Conservation (phyloP, 2,329 filamentous ascomycete genomes). For the Aphanocladium album region DNA sequence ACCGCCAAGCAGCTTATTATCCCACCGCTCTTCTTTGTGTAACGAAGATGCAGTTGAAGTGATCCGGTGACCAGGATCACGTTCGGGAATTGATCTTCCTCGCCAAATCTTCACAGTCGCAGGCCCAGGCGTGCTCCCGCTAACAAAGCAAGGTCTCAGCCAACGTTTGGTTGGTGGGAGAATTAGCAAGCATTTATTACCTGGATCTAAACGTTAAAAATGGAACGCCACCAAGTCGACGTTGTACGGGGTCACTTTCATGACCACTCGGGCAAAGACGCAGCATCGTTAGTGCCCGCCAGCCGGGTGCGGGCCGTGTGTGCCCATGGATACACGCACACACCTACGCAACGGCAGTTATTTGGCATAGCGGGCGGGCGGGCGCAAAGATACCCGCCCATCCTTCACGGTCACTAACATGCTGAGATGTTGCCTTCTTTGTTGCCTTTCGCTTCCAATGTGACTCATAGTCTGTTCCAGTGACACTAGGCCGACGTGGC, state of each 20-base stretch:
- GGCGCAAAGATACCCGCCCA: background rate
- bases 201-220: background rate
- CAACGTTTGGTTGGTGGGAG: background rate
- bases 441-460: background rate
- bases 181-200: background rate
- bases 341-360: no score
- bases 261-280: background rate
- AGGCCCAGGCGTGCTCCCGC: background rate
- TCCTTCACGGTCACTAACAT: background rate
- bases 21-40: background rate
- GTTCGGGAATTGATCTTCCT: background rate
- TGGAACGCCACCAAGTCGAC: background rate
- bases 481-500: background rate
- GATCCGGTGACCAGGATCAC: background rate
- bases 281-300: no score
- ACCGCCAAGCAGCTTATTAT: background rate
- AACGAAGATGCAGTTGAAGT: background rate
- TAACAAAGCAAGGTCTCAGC: background rate
- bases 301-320: no score
- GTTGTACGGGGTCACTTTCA: background rate
- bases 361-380: no score
- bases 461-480: background rate
- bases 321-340: no score
- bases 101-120: background rate
- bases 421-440: background rate